A percentile compares a stretch with the other conserved stretches of the same genome.
Evolutionary conservation across 331 rosid species (phyloP).

Genomic region (Rosa hybrid): DNA sequence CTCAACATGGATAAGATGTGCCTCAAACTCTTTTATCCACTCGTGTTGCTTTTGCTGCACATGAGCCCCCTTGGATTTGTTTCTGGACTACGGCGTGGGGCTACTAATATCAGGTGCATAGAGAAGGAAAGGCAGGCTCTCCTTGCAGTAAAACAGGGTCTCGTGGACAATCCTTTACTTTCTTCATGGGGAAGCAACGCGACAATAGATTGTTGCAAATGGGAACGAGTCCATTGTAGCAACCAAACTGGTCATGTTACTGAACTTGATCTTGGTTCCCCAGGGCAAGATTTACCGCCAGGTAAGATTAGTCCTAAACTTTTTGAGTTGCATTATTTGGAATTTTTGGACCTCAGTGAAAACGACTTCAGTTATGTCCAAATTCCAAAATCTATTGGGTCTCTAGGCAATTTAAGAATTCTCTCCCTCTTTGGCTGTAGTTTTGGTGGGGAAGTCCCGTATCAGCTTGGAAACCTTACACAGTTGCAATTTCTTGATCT

Average conservation of each 20-base stretch:
- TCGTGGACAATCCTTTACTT: not conserved
- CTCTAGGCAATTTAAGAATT: not conserved
- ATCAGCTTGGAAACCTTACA: not conserved
- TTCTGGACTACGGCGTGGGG: not conserved
- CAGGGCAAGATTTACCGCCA: too few relatives aligned
- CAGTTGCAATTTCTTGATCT: not conserved
- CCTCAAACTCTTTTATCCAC: not conserved
- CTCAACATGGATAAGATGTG: not conserved
- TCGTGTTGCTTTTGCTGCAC: not conserved
- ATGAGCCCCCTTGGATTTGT: not conserved
- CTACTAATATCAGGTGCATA: not conserved
- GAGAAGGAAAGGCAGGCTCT: conserved; percentile 11
- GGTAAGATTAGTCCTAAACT: conserved; percentile 8
- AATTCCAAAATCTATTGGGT: conserved; percentile 2
- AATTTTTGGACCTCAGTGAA: conserved; percentile 13
- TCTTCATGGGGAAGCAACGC: conserved; percentile 13
- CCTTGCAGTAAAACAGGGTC: not conserved
- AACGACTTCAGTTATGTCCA: not conserved
- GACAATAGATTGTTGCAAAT: not conserved
- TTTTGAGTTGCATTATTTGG: conserved; percentile 3
- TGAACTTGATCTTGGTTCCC: conserved; percentile 10
- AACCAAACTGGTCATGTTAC: conserved; percentile 15
- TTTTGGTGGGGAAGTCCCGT: not conserved
- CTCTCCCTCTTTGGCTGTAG: not conserved
- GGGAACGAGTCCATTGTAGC: conserved; percentile 32